A percentile compares a stretch with the other conserved stretches of the same genome.
phyloP scores from a whole-genome alignment of 768 basidiomycete species.

The Russula foetens region DNA sequence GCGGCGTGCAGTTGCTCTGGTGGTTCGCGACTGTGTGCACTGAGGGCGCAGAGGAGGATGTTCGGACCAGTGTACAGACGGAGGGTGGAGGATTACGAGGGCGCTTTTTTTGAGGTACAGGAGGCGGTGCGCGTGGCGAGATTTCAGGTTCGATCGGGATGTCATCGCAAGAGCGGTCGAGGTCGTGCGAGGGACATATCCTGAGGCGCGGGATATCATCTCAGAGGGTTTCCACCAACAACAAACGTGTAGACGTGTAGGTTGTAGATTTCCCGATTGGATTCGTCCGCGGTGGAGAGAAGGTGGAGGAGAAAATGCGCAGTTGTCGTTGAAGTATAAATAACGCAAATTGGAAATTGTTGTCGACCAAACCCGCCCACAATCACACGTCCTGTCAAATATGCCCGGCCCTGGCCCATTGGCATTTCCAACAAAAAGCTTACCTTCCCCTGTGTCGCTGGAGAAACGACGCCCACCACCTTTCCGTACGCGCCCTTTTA shows the following conservation, averaged over 20 bases:
- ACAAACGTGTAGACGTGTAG: too few species aligned
- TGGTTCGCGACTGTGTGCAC: constrained; percentile 39
- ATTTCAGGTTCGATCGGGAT: constrained; percentile 13
- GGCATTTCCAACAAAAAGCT: too few species aligned
- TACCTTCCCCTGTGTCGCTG: neutral
- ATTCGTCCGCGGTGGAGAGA: too few species aligned
- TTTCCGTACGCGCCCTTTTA: neutral
- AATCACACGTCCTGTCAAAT: too few species aligned
- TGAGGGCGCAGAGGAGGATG: constrained; percentile 20
- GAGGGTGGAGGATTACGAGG: constrained; percentile 20
- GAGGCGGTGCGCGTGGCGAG: constrained; percentile 3
- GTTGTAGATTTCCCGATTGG: too few species aligned
- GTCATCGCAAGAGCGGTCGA: constrained; percentile 7
- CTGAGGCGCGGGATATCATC: neutral
- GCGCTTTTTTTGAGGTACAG: neutral
- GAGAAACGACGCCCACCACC: neutral
- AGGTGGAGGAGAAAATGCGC: too few species aligned
- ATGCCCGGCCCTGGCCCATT: too few species aligned
- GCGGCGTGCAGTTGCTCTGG: constrained; percentile 38
- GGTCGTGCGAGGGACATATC: constrained; percentile 5
- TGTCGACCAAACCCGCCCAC: too few species aligned
- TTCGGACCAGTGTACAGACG: too few species aligned
- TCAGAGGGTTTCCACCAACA: too few species aligned
- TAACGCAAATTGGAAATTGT: too few species aligned
- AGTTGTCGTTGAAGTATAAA: too few species aligned